Conservation (phyloP, 768 basidiomycete species). For the Hericium alpestre region DNA sequence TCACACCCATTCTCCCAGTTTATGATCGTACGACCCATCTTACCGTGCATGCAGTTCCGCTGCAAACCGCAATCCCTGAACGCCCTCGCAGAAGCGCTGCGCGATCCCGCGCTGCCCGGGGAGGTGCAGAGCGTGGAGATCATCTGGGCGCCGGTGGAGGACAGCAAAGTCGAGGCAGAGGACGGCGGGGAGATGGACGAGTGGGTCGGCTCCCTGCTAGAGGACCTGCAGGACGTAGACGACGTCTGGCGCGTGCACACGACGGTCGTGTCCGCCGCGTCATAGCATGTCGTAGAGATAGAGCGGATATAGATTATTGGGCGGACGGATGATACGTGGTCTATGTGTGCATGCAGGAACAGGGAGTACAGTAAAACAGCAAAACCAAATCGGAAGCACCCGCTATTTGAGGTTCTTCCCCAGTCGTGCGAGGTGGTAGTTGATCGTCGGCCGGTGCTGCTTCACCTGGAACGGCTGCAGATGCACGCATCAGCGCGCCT, state of each 20-base stretch:
- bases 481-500: constrained; percentile 1
- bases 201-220: constrained; percentile 5
- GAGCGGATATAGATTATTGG: background rate
- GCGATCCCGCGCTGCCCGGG: constrained; percentile 1
- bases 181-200: constrained; percentile 7
- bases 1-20: background rate
- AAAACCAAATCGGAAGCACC: no score
- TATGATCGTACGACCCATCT: background rate
- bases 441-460: constrained; percentile 66
- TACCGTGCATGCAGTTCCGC: constrained; percentile 3
- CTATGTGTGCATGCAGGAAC: background rate
- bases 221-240: constrained; percentile 11
- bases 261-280: constrained; percentile 1
- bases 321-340: background rate
- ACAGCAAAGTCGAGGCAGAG: constrained; percentile 14
- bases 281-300: background rate
- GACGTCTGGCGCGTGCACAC: constrained; percentile 13
- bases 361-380: background rate
- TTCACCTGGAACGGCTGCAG: constrained; percentile 59
- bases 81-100: constrained; percentile 5
- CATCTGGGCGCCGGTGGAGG: constrained; percentile 11
- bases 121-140: constrained; percentile 12
- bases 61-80: constrained; percentile 8
- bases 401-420: constrained; percentile 61
- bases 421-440: constrained; percentile 80